Percentiles rank a stretch among this genome's conserved stretches.
Evolutionary conservation across 495 filamentous ascomycete species (phyloP).

Genomic region (Cairneyella variabilis): DNA sequence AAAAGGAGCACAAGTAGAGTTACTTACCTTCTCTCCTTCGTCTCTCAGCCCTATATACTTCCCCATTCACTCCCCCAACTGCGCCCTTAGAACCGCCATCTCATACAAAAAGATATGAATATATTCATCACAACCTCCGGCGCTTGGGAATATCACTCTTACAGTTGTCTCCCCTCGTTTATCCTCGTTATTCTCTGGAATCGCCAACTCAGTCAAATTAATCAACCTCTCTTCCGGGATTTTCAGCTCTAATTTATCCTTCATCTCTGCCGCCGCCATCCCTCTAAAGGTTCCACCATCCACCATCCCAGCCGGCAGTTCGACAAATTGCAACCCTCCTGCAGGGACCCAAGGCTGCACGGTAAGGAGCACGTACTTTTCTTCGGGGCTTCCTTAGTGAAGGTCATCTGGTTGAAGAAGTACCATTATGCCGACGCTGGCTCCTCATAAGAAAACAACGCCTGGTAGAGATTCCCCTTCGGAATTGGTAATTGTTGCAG

Average conservation of each 20-base stretch:
- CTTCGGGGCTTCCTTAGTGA: no score
- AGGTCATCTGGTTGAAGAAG: no score
- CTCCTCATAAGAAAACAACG: constrained; percentile 71
- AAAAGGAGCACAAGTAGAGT: background rate
- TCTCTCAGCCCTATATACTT: constrained; percentile 67
- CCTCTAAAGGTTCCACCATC: constrained; percentile 77
- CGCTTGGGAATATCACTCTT: constrained; percentile 63
- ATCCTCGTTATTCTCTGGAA: constrained; percentile 29
- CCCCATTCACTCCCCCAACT: constrained; percentile 65
- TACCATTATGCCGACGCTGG: no score
- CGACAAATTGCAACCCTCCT: constrained; percentile 66
- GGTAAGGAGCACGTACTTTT: no score
- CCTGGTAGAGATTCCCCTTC: constrained; percentile 66
- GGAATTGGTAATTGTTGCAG: constrained; percentile 58
- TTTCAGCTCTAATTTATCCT: constrained; percentile 62
- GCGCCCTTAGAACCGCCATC: constrained; percentile 58
- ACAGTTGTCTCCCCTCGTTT: constrained; percentile 44
- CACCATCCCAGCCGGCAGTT: constrained; percentile 86
- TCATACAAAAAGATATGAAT: constrained; percentile 73
- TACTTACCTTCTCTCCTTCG: constrained; percentile 58
- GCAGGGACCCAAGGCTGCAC: no score
- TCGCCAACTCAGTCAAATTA: constrained; percentile 61
- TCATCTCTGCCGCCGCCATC: constrained; percentile 72
- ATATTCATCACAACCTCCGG: constrained; percentile 78
- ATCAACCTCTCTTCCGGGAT: constrained; percentile 53